phyloP scores from a whole-genome alignment of 306 rosid species.

The Inga leiocalycina region DNA sequence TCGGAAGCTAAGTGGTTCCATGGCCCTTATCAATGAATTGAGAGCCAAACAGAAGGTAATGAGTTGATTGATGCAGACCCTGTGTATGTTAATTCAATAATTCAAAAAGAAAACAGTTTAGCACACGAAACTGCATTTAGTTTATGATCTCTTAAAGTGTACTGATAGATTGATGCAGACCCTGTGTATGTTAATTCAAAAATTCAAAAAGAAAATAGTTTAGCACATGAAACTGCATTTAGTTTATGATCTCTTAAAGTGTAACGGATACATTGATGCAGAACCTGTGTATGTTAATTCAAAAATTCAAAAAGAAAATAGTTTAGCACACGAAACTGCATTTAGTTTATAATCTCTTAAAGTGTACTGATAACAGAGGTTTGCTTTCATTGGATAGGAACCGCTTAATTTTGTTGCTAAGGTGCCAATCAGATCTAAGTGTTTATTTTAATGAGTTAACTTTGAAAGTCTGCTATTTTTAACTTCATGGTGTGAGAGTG shows the following conservation, averaged over 20 bases:
- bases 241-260: slow-evolving; percentile 5
- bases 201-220: neutral
- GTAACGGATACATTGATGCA: neutral
- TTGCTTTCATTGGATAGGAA: neutral
- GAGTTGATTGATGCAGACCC: neutral
- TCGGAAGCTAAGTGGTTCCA: slow-evolving; percentile 62
- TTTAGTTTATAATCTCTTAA: slow-evolving; percentile 3
- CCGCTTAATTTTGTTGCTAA: neutral
- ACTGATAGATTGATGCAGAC: neutral
- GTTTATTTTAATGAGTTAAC: slow-evolving; percentile 4
- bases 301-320: neutral
- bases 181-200: neutral
- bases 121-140: neutral
- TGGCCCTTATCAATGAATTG: slow-evolving; percentile 67
- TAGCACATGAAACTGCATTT: neutral
- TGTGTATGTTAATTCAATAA: neutral
- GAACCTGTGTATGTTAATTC: neutral
- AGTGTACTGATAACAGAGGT: neutral
- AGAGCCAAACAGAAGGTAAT: slow-evolving; percentile 81
- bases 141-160: slow-evolving; percentile 3
- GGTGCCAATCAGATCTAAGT: neutral
- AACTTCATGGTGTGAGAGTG: slow-evolving; percentile 2
- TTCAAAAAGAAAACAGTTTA: neutral
- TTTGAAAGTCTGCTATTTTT: neutral
- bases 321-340: neutral